Evolutionary conservation across 2,329 filamentous ascomycete genomes (phyloP).

Genomic region (Lomentospora prolificans): DNA sequence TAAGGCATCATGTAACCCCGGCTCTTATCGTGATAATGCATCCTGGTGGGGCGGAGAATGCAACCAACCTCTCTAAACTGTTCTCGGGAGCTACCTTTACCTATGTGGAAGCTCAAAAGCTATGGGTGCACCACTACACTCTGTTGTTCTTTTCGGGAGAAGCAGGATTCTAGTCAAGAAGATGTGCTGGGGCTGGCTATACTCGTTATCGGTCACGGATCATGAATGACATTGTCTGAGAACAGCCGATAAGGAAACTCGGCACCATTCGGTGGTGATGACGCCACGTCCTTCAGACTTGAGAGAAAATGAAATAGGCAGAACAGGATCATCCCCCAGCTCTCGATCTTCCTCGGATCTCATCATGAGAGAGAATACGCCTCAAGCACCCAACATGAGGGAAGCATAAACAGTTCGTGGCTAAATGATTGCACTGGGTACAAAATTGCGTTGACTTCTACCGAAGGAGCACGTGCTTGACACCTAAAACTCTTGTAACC

Average conservation of each 20-base stretch:
- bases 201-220: conserved; percentile 1
- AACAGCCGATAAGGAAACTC: conserved; percentile 2
- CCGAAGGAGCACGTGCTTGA: too few relatives aligned
- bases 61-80: not conserved
- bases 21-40: conserved; percentile 3
- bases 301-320: conserved; percentile 1
- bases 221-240: not conserved
- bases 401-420: too few relatives aligned
- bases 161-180: too few relatives aligned
- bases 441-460: too few relatives aligned
- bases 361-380: too few relatives aligned
- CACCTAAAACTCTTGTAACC: too few relatives aligned
- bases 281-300: not conserved
- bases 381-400: too few relatives aligned
- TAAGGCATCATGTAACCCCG: not conserved
- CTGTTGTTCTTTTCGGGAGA: not conserved
- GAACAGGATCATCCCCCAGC: not conserved
- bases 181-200: too few relatives aligned
- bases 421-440: too few relatives aligned
- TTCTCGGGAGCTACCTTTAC: not conserved
- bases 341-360: too few relatives aligned
- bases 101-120: conserved; percentile 1
- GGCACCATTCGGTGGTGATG: not conserved
- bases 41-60: not conserved
- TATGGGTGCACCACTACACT: not conserved